These are phyloP conservation scores for Phylloporus rhodoxanthus DNA, from an alignment of 768 basidiomycete genomes.

Conservation along the genomic window DNA sequence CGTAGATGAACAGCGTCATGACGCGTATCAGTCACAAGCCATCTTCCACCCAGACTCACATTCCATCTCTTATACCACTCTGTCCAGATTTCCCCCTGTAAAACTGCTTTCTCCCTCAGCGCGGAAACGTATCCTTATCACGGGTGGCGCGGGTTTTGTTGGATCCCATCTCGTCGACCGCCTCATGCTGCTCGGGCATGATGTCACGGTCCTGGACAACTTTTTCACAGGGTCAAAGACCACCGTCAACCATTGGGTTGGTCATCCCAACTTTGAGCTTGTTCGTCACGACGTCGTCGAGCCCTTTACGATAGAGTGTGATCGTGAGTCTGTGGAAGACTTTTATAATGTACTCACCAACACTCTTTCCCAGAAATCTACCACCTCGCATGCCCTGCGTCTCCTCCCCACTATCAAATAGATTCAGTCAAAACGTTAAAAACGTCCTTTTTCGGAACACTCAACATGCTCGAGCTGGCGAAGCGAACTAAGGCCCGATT, in stretches of 20 bases:
- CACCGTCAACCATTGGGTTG: conserved; percentile 93
- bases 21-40: conserved; percentile 72
- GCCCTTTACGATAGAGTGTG: conserved; percentile 97
- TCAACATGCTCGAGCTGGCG: conserved; percentile 98
- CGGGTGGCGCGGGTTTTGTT: conserved; percentile 98
- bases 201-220: conserved; percentile 95
- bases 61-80: conserved; percentile 87
- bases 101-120: conserved; percentile 70
- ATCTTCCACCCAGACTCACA: conserved; percentile 76
- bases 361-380: conserved; percentile 69
- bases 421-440: conserved; percentile 98
- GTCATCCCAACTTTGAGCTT: conserved; percentile 98
- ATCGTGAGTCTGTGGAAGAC: conserved; percentile 52
- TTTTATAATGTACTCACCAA: not conserved
- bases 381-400: conserved; percentile 96
- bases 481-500: conserved; percentile 97
- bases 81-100: conserved; percentile 90
- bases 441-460: conserved; percentile 95
- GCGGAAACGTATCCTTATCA: conserved; percentile 89
- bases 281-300: conserved; percentile 97
- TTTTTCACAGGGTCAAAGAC: conserved; percentile 98
- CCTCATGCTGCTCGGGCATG: conserved; percentile 95
- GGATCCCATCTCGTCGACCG: conserved; percentile 97
- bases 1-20: conserved; percentile 37
- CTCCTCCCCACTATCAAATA: conserved; percentile 95